These are phyloP conservation scores for Metarhizium brunneum DNA, from an alignment of 2,329 filamentous ascomycete genomes.

Conservation along the genomic window DNA sequence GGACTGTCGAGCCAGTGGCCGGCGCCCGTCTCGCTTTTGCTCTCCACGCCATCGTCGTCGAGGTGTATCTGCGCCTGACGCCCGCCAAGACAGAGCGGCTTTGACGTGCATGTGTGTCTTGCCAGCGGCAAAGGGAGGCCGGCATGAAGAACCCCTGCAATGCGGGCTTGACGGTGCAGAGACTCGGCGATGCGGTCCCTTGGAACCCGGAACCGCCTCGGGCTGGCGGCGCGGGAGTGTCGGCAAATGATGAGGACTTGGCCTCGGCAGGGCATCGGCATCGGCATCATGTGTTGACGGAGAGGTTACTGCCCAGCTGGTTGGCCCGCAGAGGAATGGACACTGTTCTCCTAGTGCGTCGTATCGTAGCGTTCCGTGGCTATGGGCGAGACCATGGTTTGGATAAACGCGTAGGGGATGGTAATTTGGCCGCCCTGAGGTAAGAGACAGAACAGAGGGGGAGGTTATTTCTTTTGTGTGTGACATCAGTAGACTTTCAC, in stretches of 20 bases:
- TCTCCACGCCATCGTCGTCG: no score
- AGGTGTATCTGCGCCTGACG: no score
- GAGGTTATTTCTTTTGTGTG: neutral
- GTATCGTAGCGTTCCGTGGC: neutral
- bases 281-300: neutral
- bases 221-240: neutral
- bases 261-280: neutral
- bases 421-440: neutral
- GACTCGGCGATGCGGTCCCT: neutral
- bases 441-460: no score
- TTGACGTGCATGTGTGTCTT: no score
- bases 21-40: no score
- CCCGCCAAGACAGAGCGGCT: no score
- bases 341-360: no score
- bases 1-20: no score
- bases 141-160: no score
- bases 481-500: neutral
- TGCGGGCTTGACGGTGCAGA: no score
- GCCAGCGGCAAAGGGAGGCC: no score
- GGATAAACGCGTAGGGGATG: neutral
- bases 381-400: neutral
- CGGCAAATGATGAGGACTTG: neutral
- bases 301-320: neutral
- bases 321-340: neutral
- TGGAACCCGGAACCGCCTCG: neutral